These are phyloP conservation scores for Neonectria magnoliae DNA, from an alignment of 2,329 filamentous ascomycete species.

Conservation along the genomic window DNA sequence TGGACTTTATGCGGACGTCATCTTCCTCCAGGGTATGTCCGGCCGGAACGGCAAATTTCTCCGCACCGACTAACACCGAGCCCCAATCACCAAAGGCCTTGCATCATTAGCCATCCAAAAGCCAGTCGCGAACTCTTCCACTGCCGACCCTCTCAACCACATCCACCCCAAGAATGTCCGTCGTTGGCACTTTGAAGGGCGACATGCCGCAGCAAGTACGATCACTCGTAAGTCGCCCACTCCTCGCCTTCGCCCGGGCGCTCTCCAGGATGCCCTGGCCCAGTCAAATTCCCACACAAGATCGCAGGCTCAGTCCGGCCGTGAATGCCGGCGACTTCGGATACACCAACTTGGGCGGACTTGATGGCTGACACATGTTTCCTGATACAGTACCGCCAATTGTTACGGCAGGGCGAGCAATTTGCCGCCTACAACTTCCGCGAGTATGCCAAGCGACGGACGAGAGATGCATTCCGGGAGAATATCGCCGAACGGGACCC, in stretches of 20 bases:
- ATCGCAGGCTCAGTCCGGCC: background rate
- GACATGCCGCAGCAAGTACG: slow-evolving; percentile 67
- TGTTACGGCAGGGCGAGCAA: slow-evolving; percentile 85
- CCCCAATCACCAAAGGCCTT: slow-evolving; percentile 37
- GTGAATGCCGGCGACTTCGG: slow-evolving; percentile 21
- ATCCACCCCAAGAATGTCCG: slow-evolving; percentile 52
- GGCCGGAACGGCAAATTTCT: slow-evolving; percentile 47
- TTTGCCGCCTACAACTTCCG: slow-evolving; percentile 98
- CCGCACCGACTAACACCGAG: slow-evolving; percentile 50
- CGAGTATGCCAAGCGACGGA: slow-evolving; percentile 93
- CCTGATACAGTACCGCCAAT: slow-evolving; percentile 80
- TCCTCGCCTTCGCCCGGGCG: background rate
- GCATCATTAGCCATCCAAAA: slow-evolving; percentile 41
- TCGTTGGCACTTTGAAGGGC: slow-evolving; percentile 55
- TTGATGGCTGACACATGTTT: slow-evolving; percentile 25
- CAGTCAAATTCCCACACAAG: slow-evolving; percentile 14
- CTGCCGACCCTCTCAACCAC: slow-evolving; percentile 27
- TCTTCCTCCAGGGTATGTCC: slow-evolving; percentile 18
- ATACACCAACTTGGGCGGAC: background rate
- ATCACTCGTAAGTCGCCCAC: slow-evolving; percentile 61
- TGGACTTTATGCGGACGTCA: background rate
- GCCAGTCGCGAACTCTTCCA: slow-evolving; percentile 34
- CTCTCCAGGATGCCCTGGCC: slow-evolving; percentile 1
- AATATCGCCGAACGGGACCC: slow-evolving; percentile 77
- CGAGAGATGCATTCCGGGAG: slow-evolving; percentile 89